Percentiles rank a stretch among this genome's conserved stretches.
Conservation (phyloP, 2,329 filamentous ascomycete species). For the Ascochyta clinopodiicola region DNA sequence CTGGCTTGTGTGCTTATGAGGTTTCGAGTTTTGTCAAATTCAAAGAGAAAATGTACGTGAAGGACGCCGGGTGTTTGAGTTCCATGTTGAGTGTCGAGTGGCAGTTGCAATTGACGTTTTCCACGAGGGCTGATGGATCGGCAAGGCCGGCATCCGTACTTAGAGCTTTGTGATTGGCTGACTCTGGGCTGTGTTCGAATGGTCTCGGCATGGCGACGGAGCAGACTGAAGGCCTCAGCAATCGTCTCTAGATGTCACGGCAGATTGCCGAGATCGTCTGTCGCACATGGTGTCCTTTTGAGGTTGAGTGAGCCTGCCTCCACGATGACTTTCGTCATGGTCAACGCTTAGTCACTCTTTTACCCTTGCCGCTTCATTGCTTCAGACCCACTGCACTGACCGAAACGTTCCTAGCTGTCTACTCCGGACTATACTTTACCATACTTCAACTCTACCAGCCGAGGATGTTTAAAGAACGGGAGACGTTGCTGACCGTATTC, state of each 20-base stretch:
- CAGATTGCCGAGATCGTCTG: not conserved
- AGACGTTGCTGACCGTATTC: not conserved
- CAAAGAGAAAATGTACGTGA: not conserved
- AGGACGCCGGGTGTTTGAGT: not conserved
- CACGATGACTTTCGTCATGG: not conserved
- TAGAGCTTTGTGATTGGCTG: conserved; percentile 12
- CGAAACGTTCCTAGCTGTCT: not conserved
- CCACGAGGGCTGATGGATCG: conserved; percentile 10
- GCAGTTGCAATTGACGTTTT: conserved; percentile 11
- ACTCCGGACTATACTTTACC: not conserved
- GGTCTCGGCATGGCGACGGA: not conserved
- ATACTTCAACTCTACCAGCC: not conserved
- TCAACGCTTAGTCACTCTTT: not conserved
- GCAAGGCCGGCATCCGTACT: conserved; percentile 15
- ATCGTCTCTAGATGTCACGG: not conserved
- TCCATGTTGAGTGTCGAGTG: not conserved
- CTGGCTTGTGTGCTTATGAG: not conserved
- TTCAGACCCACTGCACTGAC: not conserved
- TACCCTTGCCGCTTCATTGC: too few relatives aligned
- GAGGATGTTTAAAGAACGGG: not conserved
- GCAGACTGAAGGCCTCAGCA: not conserved
- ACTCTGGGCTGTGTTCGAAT: not conserved
- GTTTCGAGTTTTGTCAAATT: not conserved
- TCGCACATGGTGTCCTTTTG: not conserved
- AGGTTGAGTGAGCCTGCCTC: not conserved